Evolutionary conservation across 768 basidiomycete species (phyloP), one percentile per base, ranked within the genome.

Genomic region (Suillus variegatus): DNA sequence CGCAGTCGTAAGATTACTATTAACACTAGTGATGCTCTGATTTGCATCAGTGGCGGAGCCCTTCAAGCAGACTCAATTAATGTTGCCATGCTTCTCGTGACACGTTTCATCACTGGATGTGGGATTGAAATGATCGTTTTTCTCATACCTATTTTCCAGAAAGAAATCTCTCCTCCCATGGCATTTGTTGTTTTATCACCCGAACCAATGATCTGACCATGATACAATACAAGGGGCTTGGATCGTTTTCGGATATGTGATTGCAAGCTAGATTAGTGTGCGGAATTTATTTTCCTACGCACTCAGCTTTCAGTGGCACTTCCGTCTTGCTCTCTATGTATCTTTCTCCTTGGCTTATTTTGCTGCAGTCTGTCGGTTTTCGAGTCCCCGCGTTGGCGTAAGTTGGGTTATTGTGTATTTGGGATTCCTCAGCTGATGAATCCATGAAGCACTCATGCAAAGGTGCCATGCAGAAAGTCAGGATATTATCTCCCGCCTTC

Each of bases 71-170:
- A 56, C 28, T 63, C 62, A 2, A 57, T 63, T 5, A 12, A 60
- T 43, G 40, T 58, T 6, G 62, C 56, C 16, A 41, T 63, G 62
- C 28, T 63, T 32, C 56, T 63, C 7, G 56, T 41, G 18, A 56
- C 62, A 4, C 62, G 36, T 12, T 60, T 63, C 18, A 60, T 63
- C 62, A 57, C 62, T 12, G 62, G 56, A 32, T 63, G 62, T 54
- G 54, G 62, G 8, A 36, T 58, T 60, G 62, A 54, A n/a, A 63
- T 63, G 62, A 58, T 63, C 54, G 62, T 58, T 6, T 54, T 63
- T 51, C 47, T 63, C 22, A 58, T 63, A 32, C 62, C 60, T 40
- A 61, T 61, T 20, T 61, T 44, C 16, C 44, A 49, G 47, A 44
- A 44, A 28, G 61, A 61, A 32, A 61, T 49, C 3, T 49, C 13